A percentile compares a stretch with the other conserved stretches of the same genome.
phyloP scores from a whole-genome alignment of 2,329 filamentous ascomycete genomes.

The Beauveria rudraprayagi region DNA sequence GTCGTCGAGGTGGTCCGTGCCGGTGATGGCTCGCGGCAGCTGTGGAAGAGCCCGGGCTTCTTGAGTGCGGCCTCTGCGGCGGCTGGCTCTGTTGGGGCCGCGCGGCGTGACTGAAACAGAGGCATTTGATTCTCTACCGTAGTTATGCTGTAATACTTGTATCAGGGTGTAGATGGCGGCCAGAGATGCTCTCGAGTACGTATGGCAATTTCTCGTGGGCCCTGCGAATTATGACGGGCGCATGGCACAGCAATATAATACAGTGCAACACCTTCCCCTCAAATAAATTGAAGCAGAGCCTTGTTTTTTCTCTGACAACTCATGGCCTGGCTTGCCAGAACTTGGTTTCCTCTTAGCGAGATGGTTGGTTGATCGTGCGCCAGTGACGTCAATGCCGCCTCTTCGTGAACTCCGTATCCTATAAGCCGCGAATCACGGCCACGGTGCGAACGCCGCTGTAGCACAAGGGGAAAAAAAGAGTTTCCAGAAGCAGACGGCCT shows the following conservation, averaged over 20 bases:
- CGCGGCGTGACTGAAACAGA: conserved; percentile 23
- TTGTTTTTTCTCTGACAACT: neutral
- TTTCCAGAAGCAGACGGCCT: neutral
- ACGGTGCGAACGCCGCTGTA: neutral
- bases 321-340: neutral
- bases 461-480: neutral
- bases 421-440: neutral
- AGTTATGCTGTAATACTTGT: too few relatives aligned
- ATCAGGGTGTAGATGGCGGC: too few relatives aligned
- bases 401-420: neutral
- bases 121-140: conserved; percentile 17
- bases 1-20: conserved; percentile 20
- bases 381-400: conserved; percentile 17
- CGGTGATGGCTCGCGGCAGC: conserved; percentile 22
- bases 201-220: too few relatives aligned
- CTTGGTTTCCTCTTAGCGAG: conserved; percentile 2
- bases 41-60: conserved; percentile 31
- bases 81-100: conserved; percentile 25
- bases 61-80: conserved; percentile 23
- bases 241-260: neutral
- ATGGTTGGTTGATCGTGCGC: conserved; percentile 1
- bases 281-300: neutral
- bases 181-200: neutral
- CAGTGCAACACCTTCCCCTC: neutral
- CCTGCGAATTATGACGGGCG: neutral